A percentile compares a stretch with the other conserved stretches of the same genome.
These are phyloP conservation scores for Tolypocladium sp. DNA, from an alignment of 2,329 filamentous ascomycete species.

Conservation along the genomic window DNA sequence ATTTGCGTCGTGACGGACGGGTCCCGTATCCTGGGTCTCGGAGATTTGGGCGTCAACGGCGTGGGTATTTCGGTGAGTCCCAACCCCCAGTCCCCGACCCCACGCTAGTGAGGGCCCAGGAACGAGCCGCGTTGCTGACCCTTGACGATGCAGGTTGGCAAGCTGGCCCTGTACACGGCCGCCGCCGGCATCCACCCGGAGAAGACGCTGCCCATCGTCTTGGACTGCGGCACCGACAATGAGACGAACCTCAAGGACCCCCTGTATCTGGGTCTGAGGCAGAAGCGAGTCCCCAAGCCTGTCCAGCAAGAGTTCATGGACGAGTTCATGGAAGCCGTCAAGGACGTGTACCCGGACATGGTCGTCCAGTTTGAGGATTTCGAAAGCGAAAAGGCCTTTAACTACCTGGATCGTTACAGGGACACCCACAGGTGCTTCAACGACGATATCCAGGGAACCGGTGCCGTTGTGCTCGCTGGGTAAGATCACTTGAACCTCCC, in stretches of 20 bases:
- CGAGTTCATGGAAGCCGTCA: constrained; percentile 89
- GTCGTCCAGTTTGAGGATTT: constrained; percentile 95
- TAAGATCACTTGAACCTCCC: constrained; percentile 25
- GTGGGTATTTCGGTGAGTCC: constrained; percentile 83
- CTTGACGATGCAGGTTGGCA: constrained; percentile 59
- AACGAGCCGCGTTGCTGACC: background rate
- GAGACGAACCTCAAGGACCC: constrained; percentile 57
- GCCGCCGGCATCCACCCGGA: constrained; percentile 89
- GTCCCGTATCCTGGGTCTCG: constrained; percentile 83
- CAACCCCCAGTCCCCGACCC: background rate
- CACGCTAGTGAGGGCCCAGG: background rate
- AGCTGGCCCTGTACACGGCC: constrained; percentile 88
- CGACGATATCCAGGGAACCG: constrained; percentile 96
- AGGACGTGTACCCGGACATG: constrained; percentile 60
- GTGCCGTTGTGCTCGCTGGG: constrained; percentile 86
- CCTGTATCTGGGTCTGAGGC: constrained; percentile 82
- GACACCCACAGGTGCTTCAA: constrained; percentile 93
- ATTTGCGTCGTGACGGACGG: constrained; percentile 97
- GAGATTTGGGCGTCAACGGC: constrained; percentile 92
- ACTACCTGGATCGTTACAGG: constrained; percentile 82
- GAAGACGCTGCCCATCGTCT: constrained; percentile 67
- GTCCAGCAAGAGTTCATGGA: constrained; percentile 91
- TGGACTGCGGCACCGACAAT: constrained; percentile 59
- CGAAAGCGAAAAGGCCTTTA: constrained; percentile 86
- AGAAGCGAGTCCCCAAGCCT: constrained; percentile 66